Base-by-base conservation (phyloP, 2,329 filamentous ascomycete genomes). In the Fonsecaea nubica region DNA sequence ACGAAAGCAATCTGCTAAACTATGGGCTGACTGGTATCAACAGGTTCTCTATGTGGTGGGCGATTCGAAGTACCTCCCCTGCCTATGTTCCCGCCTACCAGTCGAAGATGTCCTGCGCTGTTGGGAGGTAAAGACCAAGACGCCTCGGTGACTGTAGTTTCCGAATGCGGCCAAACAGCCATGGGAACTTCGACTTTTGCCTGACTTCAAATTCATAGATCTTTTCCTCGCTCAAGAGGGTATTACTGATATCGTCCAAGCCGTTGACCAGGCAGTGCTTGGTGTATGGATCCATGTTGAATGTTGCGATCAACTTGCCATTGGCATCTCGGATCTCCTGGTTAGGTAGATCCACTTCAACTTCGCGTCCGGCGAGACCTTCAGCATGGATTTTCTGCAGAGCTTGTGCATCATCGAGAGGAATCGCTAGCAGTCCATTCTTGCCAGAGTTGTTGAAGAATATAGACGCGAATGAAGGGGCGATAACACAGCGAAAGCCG, bases 371-470 rank as follows among this genome's bases (percentile, higher is more conserved):
- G 1, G 91, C 90, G 45, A 85, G 85, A 36, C 93, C 93, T 79
- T 96, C 92, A 18, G 84, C 86, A 42, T 90, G 89, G 70, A 97
- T 89, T 68, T 84, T 84, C 48, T 90, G 84, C 3, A 97, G 81
- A 38, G 86, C 84, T 1, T 80, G 82, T 15, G 12, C 18, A 77
- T 93, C 87, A 40, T 85, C 82, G 76, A 98, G 90, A 64, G 85
- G 81, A 68, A 98, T 88, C 58, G 94, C 93, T 69, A 98, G 84
- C 94, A 98, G 97, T 82, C 94, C 94, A 83, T 98, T 98, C 86
- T 98, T 98, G 87, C 97, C 97, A 21, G 91, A 95, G 84, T 98
- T 98, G 87, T 97, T 97, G 87, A 94, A 96, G 87, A 97, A 97
- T 79, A 98, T 98, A 76, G 96, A 92, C 66, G 90, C 91, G 72